Evolutionary conservation across 208 protist species (phyloP).

Genomic region (Naegleria lovaniensis): DNA sequence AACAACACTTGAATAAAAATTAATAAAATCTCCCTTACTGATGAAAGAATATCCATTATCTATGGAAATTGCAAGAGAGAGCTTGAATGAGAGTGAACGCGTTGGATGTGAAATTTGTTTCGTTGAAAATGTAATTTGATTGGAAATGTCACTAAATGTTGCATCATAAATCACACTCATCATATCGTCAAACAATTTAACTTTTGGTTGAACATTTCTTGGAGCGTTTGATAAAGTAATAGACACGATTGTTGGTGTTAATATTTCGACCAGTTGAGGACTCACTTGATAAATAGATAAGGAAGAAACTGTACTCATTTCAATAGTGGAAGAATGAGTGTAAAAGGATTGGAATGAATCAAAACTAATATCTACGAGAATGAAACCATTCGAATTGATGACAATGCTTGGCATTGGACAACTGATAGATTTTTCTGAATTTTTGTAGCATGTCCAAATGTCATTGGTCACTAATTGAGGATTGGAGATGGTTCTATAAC

Average conservation of each 20-base stretch:
- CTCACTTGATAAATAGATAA: neutral
- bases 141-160: neutral
- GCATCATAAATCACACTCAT: neutral
- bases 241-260: neutral
- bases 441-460: neutral
- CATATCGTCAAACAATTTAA: neutral
- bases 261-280: neutral
- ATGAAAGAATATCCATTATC: no score
- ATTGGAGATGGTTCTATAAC: neutral
- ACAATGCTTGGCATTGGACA: neutral
- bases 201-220: neutral
- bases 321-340: neutral
- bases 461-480: neutral
- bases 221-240: neutral
- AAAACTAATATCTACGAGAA: neutral
- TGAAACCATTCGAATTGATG: neutral
- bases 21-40: no score
- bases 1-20: no score
- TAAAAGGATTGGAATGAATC: neutral
- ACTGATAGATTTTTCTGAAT: neutral
- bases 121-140: neutral
- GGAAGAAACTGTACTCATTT: neutral
- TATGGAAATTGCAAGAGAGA: no score
- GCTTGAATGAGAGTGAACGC: no score
- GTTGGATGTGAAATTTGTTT: no score